These are phyloP conservation scores for Ophiocordyceps camponoti-rufipedis DNA, from an alignment of 2,329 filamentous ascomycete genomes.

Conservation along the genomic window DNA sequence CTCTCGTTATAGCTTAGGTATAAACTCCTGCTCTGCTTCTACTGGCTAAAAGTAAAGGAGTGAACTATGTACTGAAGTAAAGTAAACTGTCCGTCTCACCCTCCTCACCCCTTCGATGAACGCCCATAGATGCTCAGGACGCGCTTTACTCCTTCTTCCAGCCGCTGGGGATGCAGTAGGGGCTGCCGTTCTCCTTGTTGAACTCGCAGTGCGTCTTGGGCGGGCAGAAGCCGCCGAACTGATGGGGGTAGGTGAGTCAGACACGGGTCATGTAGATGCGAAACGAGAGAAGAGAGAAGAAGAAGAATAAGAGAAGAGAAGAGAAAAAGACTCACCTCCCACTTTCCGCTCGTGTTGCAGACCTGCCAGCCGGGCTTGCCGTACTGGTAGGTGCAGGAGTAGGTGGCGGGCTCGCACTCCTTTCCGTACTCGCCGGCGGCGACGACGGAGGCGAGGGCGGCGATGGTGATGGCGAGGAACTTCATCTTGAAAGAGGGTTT, in stretches of 20 bases:
- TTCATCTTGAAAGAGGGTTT: constrained; percentile 10
- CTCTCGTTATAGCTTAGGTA: too few relatives aligned
- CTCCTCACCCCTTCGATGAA: too few relatives aligned
- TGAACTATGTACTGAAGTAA: too few relatives aligned
- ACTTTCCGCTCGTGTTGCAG: constrained; percentile 12
- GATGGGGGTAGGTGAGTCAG: neutral
- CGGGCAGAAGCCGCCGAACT: neutral
- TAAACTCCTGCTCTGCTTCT: too few relatives aligned
- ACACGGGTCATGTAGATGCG: too few relatives aligned
- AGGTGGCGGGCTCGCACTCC: constrained; percentile 16
- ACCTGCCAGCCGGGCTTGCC: constrained; percentile 12
- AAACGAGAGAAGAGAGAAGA: too few relatives aligned
- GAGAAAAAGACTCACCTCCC: constrained; percentile 4
- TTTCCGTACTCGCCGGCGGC: constrained; percentile 2
- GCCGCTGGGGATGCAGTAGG: neutral
- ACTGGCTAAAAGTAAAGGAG: too few relatives aligned
- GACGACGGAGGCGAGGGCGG: constrained; percentile 5
- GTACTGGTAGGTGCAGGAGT: constrained; percentile 11
- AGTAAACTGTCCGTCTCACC: too few relatives aligned
- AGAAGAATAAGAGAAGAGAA: too few relatives aligned
- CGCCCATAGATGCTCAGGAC: too few relatives aligned
- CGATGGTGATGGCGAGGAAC: constrained; percentile 11
- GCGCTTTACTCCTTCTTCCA: neutral
- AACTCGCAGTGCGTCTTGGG: neutral
- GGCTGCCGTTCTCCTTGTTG: neutral